phyloP scores from a whole-genome alignment of 306 rosid species.

The Inga leiocalycina region DNA sequence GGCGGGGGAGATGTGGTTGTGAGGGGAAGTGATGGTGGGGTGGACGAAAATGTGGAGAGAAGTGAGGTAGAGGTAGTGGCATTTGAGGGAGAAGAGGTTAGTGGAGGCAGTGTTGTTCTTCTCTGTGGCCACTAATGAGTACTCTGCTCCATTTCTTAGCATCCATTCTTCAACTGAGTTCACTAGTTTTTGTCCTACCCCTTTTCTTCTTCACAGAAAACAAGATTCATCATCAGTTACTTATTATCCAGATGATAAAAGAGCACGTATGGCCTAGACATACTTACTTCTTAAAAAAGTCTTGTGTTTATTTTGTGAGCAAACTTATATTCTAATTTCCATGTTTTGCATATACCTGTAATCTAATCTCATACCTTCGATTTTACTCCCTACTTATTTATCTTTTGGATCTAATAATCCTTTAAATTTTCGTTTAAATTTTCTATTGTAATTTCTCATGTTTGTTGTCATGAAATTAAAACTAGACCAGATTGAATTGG shows the following conservation, averaged over 20 bases:
- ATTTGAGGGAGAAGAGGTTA: conserved; percentile 64
- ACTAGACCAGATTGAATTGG: too few species aligned
- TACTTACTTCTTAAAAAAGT: neutral
- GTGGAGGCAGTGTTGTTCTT: conserved; percentile 57
- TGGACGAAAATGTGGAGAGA: conserved; percentile 66
- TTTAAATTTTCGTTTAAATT: too few species aligned
- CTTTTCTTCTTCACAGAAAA: conserved; percentile 45
- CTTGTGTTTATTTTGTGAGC: neutral
- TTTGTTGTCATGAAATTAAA: too few species aligned
- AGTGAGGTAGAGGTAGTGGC: conserved; percentile 57
- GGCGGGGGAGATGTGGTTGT: neutral
- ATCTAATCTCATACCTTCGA: too few species aligned
- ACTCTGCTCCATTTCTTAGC: conserved; percentile 64
- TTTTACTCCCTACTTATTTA: too few species aligned
- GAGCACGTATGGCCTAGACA: neutral
- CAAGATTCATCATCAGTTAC: neutral
- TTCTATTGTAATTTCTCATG: too few species aligned
- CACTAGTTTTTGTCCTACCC: conserved; percentile 65
- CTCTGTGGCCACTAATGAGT: conserved; percentile 67
- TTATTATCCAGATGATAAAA: neutral
- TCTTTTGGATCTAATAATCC: too few species aligned
- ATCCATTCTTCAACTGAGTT: conserved; percentile 76
- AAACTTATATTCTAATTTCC: neutral
- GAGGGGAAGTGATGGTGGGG: conserved; percentile 22
- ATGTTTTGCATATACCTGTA: too few species aligned